Evolutionary conservation across 768 basidiomycete genomes (phyloP).

Genomic region (Nidularia sp.): DNA sequence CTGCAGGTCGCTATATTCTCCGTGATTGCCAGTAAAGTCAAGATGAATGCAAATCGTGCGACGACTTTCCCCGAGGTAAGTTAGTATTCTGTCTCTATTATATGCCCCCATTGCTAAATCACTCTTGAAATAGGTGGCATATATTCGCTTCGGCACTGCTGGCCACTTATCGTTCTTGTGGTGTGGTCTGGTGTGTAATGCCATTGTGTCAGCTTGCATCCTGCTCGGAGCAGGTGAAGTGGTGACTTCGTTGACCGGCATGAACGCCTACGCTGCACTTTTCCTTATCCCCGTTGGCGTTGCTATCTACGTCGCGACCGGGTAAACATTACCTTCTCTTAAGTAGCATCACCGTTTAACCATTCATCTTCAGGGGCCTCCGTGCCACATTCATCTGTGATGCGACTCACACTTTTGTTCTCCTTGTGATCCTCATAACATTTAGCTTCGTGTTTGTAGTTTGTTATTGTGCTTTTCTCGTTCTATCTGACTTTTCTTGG

Average conservation of each 20-base stretch:
- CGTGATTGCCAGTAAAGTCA: constrained; percentile 25
- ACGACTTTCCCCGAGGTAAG: constrained; percentile 26
- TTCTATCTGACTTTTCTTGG: not conserved
- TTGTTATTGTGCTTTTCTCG: not conserved
- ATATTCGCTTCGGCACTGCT: constrained; percentile 14
- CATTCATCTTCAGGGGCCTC: constrained; percentile 13
- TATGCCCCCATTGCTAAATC: too few species aligned
- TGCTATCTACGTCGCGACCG: constrained; percentile 26
- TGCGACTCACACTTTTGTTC: constrained; percentile 16
- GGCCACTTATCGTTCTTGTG: constrained; percentile 18
- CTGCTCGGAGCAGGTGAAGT: constrained; percentile 33
- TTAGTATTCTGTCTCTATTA: constrained; percentile 2
- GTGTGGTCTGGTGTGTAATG: constrained; percentile 19
- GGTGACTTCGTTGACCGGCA: constrained; percentile 34
- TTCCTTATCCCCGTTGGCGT: constrained; percentile 38
- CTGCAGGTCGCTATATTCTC: constrained; percentile 25
- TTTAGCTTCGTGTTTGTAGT: constrained; percentile 21
- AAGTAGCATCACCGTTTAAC: not conserved
- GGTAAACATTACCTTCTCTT: constrained; percentile 2
- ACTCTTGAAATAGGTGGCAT: constrained; percentile 7
- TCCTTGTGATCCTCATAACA: constrained; percentile 27
- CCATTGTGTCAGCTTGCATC: constrained; percentile 28
- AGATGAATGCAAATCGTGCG: constrained; percentile 24
- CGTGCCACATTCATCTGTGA: constrained; percentile 14
- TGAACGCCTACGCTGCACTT: constrained; percentile 31